These are phyloP conservation scores for Penicillium sp. DNA, from an alignment of 2,329 filamentous ascomycete genomes.

Conservation along the genomic window DNA sequence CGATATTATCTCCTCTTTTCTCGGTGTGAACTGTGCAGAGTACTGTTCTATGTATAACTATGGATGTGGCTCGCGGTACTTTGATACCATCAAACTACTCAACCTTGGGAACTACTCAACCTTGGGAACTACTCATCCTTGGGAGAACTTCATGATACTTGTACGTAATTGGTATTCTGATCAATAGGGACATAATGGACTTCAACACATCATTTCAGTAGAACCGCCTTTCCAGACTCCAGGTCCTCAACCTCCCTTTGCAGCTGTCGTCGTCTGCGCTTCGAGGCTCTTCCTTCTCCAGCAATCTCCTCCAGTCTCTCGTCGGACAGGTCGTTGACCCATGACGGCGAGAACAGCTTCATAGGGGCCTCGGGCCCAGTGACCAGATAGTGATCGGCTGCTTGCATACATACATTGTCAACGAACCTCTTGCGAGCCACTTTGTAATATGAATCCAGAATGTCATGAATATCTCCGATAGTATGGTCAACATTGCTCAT, in stretches of 20 bases:
- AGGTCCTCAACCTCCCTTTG: slow-evolving; percentile 49
- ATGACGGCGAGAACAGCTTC: slow-evolving; percentile 52
- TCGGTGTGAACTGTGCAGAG: neutral
- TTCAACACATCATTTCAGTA: neutral
- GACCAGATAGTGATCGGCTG: slow-evolving; percentile 56
- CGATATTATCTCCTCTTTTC: neutral
- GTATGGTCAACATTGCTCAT: slow-evolving; percentile 21
- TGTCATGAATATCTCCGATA: slow-evolving; percentile 58
- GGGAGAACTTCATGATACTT: neutral
- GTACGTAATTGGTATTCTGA: neutral
- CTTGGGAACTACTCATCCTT: too few species aligned
- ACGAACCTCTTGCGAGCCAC: slow-evolving; percentile 62
- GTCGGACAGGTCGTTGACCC: slow-evolving; percentile 51
- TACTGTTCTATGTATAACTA: too few species aligned
- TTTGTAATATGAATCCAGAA: slow-evolving; percentile 62
- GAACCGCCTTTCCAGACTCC: slow-evolving; percentile 34
- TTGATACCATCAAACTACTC: neutral
- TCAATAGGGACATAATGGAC: too few species aligned
- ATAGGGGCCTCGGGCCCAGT: slow-evolving; percentile 53
- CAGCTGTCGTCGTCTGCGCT: slow-evolving; percentile 47
- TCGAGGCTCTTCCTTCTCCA: slow-evolving; percentile 53
- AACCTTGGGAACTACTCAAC: neutral
- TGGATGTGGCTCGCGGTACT: neutral
- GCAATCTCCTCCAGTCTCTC: slow-evolving; percentile 57
- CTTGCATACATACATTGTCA: slow-evolving; percentile 62